Conservation (phyloP, 1,284 basidiomycete genomes). For the Schizopora paradoxa region DNA sequence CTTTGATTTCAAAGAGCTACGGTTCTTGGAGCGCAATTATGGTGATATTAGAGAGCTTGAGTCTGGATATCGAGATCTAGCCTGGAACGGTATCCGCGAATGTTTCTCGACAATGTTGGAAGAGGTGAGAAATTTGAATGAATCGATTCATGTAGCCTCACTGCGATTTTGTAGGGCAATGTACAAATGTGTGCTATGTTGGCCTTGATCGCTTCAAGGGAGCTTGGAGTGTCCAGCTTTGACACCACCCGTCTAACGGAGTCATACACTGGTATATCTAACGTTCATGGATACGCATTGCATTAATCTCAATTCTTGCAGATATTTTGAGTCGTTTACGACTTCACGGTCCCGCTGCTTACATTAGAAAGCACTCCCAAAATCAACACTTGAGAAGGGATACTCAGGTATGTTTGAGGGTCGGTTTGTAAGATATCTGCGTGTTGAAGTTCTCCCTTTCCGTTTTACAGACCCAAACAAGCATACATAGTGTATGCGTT, state of each 20-base stretch:
- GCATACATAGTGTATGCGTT: slow-evolving; percentile 60
- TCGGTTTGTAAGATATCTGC: no score
- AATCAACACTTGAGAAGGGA: slow-evolving; percentile 43
- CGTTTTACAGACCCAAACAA: slow-evolving; percentile 52
- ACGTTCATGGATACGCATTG: neutral
- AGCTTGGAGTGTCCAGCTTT: slow-evolving; percentile 42
- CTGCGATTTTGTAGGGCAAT: slow-evolving; percentile 47
- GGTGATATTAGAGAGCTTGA: slow-evolving; percentile 49
- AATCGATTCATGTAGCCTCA: neutral
- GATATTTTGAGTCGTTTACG: slow-evolving; percentile 57
- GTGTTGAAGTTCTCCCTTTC: neutral
- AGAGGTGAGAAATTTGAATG: neutral
- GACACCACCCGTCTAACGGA: slow-evolving; percentile 55
- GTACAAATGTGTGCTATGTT: slow-evolving; percentile 73
- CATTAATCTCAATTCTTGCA: slow-evolving; percentile 24
- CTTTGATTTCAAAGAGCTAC: slow-evolving; percentile 34
- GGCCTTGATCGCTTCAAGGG: slow-evolving; percentile 49
- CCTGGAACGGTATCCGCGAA: slow-evolving; percentile 51
- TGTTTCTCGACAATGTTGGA: slow-evolving; percentile 57
- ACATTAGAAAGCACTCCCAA: slow-evolving; percentile 58
- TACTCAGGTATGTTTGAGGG: slow-evolving; percentile 42
- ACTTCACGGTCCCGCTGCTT: slow-evolving; percentile 59
- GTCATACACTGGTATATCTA: slow-evolving; percentile 57
- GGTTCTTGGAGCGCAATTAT: slow-evolving; percentile 14
- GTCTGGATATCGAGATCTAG: slow-evolving; percentile 42